Conservation (phyloP, 2,329 filamentous ascomycete species). For the Monosporascus sp. region DNA sequence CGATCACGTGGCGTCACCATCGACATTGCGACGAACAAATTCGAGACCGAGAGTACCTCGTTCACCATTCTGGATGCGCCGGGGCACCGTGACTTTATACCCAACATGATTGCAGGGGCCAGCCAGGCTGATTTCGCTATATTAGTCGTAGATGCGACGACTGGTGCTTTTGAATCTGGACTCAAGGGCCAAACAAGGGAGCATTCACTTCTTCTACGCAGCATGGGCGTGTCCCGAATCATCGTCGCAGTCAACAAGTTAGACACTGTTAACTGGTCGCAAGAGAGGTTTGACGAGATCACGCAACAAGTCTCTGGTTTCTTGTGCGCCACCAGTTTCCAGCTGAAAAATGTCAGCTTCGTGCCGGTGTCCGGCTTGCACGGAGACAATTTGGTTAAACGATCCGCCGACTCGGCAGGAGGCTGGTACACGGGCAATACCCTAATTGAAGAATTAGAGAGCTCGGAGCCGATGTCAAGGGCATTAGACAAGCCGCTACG, state of each 20-base stretch:
- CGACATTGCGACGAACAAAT: constrained; percentile 91
- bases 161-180: constrained; percentile 88
- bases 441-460: constrained; percentile 78
- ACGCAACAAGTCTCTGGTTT: constrained; percentile 78
- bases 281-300: constrained; percentile 80
- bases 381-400: constrained; percentile 75
- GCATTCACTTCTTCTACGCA: constrained; percentile 82
- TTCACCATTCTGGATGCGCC: constrained; percentile 96
- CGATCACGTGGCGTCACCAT: constrained; percentile 88
- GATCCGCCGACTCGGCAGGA: constrained; percentile 49
- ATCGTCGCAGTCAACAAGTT: constrained; percentile 95
- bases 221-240: constrained; percentile 82
- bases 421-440: constrained; percentile 80
- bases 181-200: constrained; percentile 92
- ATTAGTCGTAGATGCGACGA: constrained; percentile 85
- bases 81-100: constrained; percentile 91
- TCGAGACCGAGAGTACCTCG: constrained; percentile 78
- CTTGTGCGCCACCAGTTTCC: constrained; percentile 75
- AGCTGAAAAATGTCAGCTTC: constrained; percentile 74
- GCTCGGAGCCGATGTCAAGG: constrained; percentile 66
- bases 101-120: constrained; percentile 97
- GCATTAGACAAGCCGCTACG: constrained; percentile 75
- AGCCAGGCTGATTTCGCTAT: constrained; percentile 95
- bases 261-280: constrained; percentile 78
- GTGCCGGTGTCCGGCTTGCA: constrained; percentile 85